These are phyloP conservation scores for Myriosclerotinia duriaeana DNA, from an alignment of 2,329 filamentous ascomycete species.

Conservation along the genomic window DNA sequence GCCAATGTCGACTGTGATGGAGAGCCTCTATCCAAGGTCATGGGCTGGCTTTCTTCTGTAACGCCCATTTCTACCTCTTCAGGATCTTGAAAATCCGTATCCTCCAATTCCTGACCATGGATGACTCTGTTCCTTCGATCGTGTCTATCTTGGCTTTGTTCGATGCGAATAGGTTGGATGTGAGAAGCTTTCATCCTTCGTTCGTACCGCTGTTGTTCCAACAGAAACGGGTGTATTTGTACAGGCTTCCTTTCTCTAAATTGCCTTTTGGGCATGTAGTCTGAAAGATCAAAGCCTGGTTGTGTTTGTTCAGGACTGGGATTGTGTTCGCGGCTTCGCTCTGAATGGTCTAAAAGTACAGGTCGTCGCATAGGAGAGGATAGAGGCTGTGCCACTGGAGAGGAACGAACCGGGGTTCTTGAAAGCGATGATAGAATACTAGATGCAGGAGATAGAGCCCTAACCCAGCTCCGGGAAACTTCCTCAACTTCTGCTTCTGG, in stretches of 20 bases:
- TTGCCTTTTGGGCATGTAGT: slow-evolving; percentile 10
- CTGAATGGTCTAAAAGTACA: neutral
- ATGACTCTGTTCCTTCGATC: slow-evolving; percentile 22
- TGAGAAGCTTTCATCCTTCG: slow-evolving; percentile 37
- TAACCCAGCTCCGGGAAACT: slow-evolving; percentile 44
- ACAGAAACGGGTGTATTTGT: slow-evolving; percentile 40
- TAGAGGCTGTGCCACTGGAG: slow-evolving; percentile 4
- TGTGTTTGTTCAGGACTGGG: neutral
- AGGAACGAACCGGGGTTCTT: slow-evolving; percentile 21
- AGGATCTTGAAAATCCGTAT: slow-evolving; percentile 32
- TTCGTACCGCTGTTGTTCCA: slow-evolving; percentile 40
- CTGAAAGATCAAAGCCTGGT: neutral
- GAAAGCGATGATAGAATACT: slow-evolving; percentile 38
- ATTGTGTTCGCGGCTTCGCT: neutral
- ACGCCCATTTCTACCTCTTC: slow-evolving; percentile 21
- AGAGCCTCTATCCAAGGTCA: slow-evolving; percentile 32
- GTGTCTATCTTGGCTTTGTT: slow-evolving; percentile 31
- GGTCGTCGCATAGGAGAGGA: neutral
- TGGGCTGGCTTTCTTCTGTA: slow-evolving; percentile 33
- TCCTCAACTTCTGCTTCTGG: slow-evolving; percentile 38
- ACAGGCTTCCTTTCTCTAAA: slow-evolving; percentile 38
- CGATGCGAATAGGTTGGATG: slow-evolving; percentile 37
- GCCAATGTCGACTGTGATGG: slow-evolving; percentile 23
- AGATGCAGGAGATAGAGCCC: slow-evolving; percentile 40
- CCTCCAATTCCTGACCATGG: slow-evolving; percentile 31